Conservation (phyloP, 805 yeast genomes). For the Zygosaccharomyces siamensis region DNA sequence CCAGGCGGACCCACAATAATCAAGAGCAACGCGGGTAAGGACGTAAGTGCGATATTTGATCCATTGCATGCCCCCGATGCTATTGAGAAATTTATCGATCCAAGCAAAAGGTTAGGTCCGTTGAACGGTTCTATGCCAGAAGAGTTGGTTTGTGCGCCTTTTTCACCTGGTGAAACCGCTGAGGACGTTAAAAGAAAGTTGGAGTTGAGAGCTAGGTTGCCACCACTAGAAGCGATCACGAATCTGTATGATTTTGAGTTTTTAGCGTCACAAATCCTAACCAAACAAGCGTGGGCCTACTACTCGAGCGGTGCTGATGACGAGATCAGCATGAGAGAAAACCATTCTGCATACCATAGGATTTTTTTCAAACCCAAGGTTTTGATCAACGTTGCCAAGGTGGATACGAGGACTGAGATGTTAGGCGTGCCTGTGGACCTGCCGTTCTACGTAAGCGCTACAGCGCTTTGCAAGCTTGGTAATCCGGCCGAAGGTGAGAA, state of each 20-base stretch:
- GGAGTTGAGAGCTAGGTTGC: slow-evolving; percentile 44
- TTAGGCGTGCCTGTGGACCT: slow-evolving; percentile 64
- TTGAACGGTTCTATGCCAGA: slow-evolving; percentile 37
- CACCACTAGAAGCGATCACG: slow-evolving; percentile 63
- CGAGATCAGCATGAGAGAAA: slow-evolving; percentile 84
- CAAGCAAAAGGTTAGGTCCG: slow-evolving; percentile 59
- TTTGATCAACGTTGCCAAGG: slow-evolving; percentile 70
- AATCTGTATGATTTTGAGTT: slow-evolving; percentile 84
- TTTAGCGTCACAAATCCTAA: slow-evolving; percentile 74
- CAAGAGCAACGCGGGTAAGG: slow-evolving; percentile 74
- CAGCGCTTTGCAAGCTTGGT: slow-evolving; percentile 88
- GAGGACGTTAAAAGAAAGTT: slow-evolving; percentile 30
- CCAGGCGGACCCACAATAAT: slow-evolving; percentile 79
- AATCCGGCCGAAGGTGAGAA: slow-evolving; percentile 84
- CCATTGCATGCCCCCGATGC: slow-evolving; percentile 92
- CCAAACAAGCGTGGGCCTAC: slow-evolving; percentile 85
- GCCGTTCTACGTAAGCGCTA: slow-evolving; percentile 88
- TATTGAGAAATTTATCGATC: slow-evolving; percentile 55
- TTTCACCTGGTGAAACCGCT: slow-evolving; percentile 34
- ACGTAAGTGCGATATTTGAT: slow-evolving; percentile 77
- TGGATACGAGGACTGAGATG: slow-evolving; percentile 68
- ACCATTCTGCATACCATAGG: slow-evolving; percentile 84
- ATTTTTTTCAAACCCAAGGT: slow-evolving; percentile 83
- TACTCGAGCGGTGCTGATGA: slow-evolving; percentile 91
- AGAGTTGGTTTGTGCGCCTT: slow-evolving; percentile 26